These are phyloP conservation scores for Singerocomus inundabilis DNA, from an alignment of 1,284 basidiomycete species.

Conservation along the genomic window DNA sequence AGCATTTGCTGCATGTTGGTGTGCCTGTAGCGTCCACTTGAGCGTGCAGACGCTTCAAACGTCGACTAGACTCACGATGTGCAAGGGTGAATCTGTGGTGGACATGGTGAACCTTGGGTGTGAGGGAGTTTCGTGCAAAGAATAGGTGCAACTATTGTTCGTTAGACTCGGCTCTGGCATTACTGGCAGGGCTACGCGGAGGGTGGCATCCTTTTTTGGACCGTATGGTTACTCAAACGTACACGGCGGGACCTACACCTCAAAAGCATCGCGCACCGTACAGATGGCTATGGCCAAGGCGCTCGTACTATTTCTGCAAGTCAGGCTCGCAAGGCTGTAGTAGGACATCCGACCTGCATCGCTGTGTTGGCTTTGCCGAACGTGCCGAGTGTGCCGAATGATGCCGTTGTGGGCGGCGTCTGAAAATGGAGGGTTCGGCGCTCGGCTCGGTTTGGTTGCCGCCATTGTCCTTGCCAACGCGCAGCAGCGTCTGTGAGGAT, in stretches of 20 bases:
- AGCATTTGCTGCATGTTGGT: constrained; percentile 76
- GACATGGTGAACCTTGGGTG: constrained; percentile 17
- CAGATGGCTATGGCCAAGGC: no score
- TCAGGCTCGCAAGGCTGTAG: no score
- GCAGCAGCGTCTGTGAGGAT: constrained; percentile 3
- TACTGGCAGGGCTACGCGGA: background rate
- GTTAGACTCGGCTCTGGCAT: no score
- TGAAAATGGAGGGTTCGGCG: constrained; percentile 27
- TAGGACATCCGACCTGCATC: no score
- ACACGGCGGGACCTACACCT: no score
- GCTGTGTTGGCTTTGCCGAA: constrained; percentile 13
- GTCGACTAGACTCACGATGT: constrained; percentile 22
- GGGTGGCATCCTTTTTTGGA: constrained; percentile 14
- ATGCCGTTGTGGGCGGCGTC: constrained; percentile 23
- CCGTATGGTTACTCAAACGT: background rate
- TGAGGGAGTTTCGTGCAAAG: constrained; percentile 1
- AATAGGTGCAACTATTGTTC: constrained; percentile 4
- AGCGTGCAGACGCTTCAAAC: background rate
- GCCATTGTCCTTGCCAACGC: constrained; percentile 21
- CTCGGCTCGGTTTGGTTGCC: constrained; percentile 4
- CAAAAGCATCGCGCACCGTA: no score
- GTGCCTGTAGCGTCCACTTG: constrained; percentile 52
- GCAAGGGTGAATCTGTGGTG: constrained; percentile 28
- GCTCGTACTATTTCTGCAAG: no score
- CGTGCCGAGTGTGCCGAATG: constrained; percentile 7